Base-by-base conservation (phyloP, 805 yeast species). In the Candida cerambycidarum region DNA sequence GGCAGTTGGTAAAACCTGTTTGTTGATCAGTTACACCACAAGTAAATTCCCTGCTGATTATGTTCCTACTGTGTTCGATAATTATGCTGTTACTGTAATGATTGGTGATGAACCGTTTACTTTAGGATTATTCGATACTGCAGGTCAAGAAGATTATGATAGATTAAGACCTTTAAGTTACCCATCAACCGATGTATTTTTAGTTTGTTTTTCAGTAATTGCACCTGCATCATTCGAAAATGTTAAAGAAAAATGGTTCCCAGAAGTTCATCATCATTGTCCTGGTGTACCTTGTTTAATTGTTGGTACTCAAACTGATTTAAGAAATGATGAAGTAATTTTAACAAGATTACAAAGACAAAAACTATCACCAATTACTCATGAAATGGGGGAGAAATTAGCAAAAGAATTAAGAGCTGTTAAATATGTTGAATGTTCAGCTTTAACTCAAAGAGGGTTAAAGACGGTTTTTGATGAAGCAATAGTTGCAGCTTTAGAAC, bases 71-170 rank as follows among this genome's bases (percentile, higher is more conserved):
- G 98, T 92, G 34, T 89, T 92, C 59, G 97, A 90, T 63, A 89
- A 89, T 69, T 88, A 88, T 62, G 96, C 96, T 9, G 96, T 88
- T 30, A 88, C 95, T 2, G 95, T 88, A 39, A 87, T 88, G 83
- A 92, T 92, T 59, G 99, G 97, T 40, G 98, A 93, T 63, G 98
- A 90, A 68, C 98, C 99, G 37, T 90, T 88, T 65, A 93, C 97
- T 13, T 78, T 92, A 57, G 97, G 98, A n/a, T 74, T 92, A 48
- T 92, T 93, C 61, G 99, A 92, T 73, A 92, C 99, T 27, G 99
- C 99, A 21, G 99, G 99, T 40, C 99, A 92, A 75, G 99, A 92
- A 78, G 99, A 92, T 75, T 92, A 93, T 67, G 99, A 92, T 72
- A 81, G 99, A 62, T 75, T 92, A 61, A 86, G 99, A 71, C 99